Conservation (phyloP, 2,329 filamentous ascomycete genomes). For the Dissoconium aciculare region DNA sequence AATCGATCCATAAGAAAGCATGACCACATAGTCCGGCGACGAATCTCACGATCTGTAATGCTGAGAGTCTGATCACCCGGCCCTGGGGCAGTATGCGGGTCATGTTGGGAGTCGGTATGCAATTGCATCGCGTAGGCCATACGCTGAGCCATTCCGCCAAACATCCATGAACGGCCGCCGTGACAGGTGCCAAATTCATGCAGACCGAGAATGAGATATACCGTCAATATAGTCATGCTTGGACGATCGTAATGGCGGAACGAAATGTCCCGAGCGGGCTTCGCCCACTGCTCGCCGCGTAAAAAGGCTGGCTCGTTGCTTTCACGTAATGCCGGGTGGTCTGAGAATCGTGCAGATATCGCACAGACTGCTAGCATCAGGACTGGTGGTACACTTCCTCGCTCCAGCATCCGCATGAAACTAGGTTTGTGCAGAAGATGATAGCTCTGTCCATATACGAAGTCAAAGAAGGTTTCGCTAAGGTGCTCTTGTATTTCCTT, state of each 20-base stretch:
- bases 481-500: conserved; percentile 86
- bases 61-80: conserved; percentile 45
- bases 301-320: conserved; percentile 54
- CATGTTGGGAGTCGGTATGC: conserved; percentile 73
- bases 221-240: conserved; percentile 89
- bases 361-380: conserved; percentile 88
- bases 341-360: conserved; percentile 86
- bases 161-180: conserved; percentile 86
- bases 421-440: conserved; percentile 91
- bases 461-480: conserved; percentile 89
- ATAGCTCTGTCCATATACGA: conserved; percentile 88
- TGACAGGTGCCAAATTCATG: conserved; percentile 97
- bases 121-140: conserved; percentile 95
- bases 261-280: conserved; percentile 72
- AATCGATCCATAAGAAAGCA: conserved; percentile 97
- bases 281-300: conserved; percentile 82
- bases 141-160: conserved; percentile 84
- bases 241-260: conserved; percentile 81
- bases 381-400: conserved; percentile 72
- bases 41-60: conserved; percentile 79
- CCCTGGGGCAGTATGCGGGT: conserved; percentile 29
- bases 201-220: conserved; percentile 71
- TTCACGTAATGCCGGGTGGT: conserved; percentile 50
- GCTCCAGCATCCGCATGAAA: conserved; percentile 77
- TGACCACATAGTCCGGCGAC: conserved; percentile 91